phyloP scores from a whole-genome alignment of 2,329 filamentous ascomycete species.

The Ascomycota sp. region DNA sequence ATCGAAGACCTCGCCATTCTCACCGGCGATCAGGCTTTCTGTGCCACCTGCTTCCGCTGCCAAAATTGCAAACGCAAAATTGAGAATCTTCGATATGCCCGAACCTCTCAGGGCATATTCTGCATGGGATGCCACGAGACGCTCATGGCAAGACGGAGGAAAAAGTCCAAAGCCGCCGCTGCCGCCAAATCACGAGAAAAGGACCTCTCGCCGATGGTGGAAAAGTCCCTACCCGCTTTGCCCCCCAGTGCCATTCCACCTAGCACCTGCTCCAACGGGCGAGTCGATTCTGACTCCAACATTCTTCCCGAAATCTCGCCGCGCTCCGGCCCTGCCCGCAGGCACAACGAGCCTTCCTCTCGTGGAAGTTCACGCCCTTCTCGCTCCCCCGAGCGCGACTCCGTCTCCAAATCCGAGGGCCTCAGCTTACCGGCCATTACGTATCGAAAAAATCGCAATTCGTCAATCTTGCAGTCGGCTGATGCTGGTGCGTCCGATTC shows the following conservation, averaged over 20 bases:
- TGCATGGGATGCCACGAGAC: constrained; percentile 99
- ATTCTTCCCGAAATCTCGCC: constrained; percentile 52
- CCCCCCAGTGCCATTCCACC: constrained; percentile 53
- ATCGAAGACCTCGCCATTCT: constrained; percentile 96
- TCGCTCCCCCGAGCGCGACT: constrained; percentile 33
- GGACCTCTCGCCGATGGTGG: constrained; percentile 46
- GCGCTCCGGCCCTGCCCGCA: constrained; percentile 30
- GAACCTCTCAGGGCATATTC: constrained; percentile 95
- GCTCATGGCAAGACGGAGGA: constrained; percentile 77
- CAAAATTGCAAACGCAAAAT: constrained; percentile 98
- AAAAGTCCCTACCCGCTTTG: constrained; percentile 84
- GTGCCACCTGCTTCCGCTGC: constrained; percentile 90
- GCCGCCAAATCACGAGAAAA: constrained; percentile 40
- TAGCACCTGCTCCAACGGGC: constrained; percentile 38
- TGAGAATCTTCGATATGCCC: constrained; percentile 90
- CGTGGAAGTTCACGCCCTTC: constrained; percentile 30
- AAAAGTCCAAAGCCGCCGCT: constrained; percentile 55
- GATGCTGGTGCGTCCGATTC: constrained; percentile 27
- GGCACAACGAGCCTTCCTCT: constrained; percentile 32
- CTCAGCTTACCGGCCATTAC: constrained; percentile 53
- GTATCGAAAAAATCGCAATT: constrained; percentile 62
- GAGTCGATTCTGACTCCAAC: constrained; percentile 41
- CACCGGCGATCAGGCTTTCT: constrained; percentile 94
- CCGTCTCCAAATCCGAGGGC: constrained; percentile 26
- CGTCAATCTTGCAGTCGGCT: constrained; percentile 36